A percentile compares a stretch with the other conserved stretches of the same genome.
Conservation (phyloP, 306 rosid species). For the Pyrus pyrifolia region DNA sequence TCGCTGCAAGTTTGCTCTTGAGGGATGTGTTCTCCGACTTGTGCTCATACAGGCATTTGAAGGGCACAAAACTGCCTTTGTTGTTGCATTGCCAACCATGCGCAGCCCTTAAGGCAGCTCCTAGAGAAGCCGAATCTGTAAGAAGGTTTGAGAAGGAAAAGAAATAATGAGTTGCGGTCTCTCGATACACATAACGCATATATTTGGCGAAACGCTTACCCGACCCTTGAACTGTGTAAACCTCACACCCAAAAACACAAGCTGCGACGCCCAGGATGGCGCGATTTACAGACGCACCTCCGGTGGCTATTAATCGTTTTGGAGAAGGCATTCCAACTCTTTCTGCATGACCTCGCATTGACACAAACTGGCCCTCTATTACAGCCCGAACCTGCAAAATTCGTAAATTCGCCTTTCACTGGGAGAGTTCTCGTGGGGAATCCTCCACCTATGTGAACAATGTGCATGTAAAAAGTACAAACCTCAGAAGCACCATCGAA, state of each 20-base stretch:
- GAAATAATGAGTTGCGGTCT: background rate
- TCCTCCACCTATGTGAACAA: constrained; percentile 8
- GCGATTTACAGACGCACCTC: constrained; percentile 89
- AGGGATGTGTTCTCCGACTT: constrained; percentile 63
- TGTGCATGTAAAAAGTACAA: constrained; percentile 11
- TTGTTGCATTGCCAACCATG: constrained; percentile 84
- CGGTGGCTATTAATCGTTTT: constrained; percentile 85
- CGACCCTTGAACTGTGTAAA: constrained; percentile 86
- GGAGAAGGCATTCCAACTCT: constrained; percentile 96
- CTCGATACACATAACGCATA: background rate
- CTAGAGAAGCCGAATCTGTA: constrained; percentile 93
- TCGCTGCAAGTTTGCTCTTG: constrained; percentile 54
- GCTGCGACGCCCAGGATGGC: constrained; percentile 67
- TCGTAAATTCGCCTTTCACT: background rate
- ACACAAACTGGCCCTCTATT: constrained; percentile 80
- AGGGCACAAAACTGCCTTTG: constrained; percentile 61
- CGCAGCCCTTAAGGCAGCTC: constrained; percentile 96
- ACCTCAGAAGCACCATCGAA: constrained; percentile 93
- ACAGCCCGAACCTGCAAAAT: constrained; percentile 67
- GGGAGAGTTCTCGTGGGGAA: background rate
- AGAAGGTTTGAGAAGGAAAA: background rate
- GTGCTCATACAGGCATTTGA: constrained; percentile 55
- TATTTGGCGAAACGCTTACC: constrained; percentile 35
- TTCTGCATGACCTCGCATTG: constrained; percentile 96
- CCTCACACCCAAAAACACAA: constrained; percentile 79